Base-by-base conservation (phyloP, 805 yeast species). In the Suhomyces sp. region DNA sequence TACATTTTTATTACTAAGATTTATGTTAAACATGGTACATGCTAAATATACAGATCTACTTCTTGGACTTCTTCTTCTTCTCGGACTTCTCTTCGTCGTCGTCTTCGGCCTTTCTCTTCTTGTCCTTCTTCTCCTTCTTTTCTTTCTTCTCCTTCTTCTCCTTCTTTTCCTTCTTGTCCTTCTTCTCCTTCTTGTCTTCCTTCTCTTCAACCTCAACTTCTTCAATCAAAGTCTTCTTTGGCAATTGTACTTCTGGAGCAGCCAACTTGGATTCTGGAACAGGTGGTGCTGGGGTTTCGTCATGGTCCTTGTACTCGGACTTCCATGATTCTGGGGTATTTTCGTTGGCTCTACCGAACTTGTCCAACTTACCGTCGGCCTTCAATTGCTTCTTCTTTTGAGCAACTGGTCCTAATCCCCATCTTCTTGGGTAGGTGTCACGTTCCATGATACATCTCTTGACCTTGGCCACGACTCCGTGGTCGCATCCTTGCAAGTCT, bases 381-480 rank as follows among this genome's bases (percentile, higher is more conserved):
- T 92, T 93, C 82, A 94, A 79, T 80, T 93, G 97, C 83, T 94
- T 94, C 88, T 94, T 94, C 87, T 91, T 91, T 76, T 89, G 90
- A 56, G 99, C 98, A 70, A 92, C 90, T 65, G 99, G 99, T 65
- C 99, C 99, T 64, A 94, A 79, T 57, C 99, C 99, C 99, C 99
- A 94, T 83, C 97, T 87, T 83, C 99, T 88, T 77, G 99, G 99
- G 75, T 94, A 94, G 49, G 96, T 84, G 73, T 94, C 99, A 80
- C 99, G 87, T 80, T 94, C 99, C 99, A 94, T 94, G 66, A 94
- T 94, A 80, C 98, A 93, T 80, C 99, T 89, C 83, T 94, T 94
- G 68, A 94, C 96, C 80, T 90, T 91, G 61, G 99, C 97, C 67
- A 93, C 99, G 56, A 92, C 91, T 67, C 99, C 99, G 71, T 94